Base-by-base conservation (phyloP, 78 protist species). In the Paratrimastix pyriformis region DNA sequence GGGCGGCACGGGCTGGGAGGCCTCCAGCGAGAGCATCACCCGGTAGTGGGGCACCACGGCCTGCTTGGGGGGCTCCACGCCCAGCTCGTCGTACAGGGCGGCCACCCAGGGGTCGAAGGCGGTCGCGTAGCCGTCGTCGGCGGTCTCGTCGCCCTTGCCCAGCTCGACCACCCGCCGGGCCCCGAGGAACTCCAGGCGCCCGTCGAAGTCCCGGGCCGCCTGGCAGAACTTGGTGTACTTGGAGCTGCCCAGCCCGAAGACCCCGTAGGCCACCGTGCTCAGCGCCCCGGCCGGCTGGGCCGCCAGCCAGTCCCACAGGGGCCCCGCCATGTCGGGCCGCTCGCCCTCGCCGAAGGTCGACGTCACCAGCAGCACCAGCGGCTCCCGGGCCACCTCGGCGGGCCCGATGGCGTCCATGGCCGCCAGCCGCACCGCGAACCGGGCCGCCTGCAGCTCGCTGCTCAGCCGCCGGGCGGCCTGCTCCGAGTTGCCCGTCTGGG, bases 341-440 rank as follows among this genome's bases (percentile, higher is more conserved):
- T 68, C 72, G 26, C 82, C 82, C 42, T 35, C 29, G 35, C 82
- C 72, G 62, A 66, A 77, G 24, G 82, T 77, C n/a, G 71, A 68
- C 13, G 82, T 45, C 7, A 69, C 60, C 26, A 65, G 29, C 33
- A 77, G 39, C 33, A 77, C 62, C 5, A 39, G 21, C 9, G 29
- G 9, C 32, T 60, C 29, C 37, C 5, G 1, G 21, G 9, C 26
- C 11, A 77, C 13, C 29, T 7, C 62, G 35, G 59, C n/a, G n/a
- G n/a, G n/a, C n/a, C n/a, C n/a, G n/a, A n/a, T n/a, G n/a, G n/a
- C n/a, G n/a, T n/a, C n/a, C n/a, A n/a, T n/a, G n/a, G n/a, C n/a
- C n/a, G n/a, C n/a, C n/a, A n/a, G n/a, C n/a, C n/a, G n/a, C n/a
- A n/a, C n/a, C n/a, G n/a, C n/a, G n/a, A n/a, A n/a, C n/a, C n/a